Evolutionary conservation across 2,329 filamentous ascomycete species (phyloP), one percentile per base, ranked within the genome.

Genomic region (Epicoccum nigrum): DNA sequence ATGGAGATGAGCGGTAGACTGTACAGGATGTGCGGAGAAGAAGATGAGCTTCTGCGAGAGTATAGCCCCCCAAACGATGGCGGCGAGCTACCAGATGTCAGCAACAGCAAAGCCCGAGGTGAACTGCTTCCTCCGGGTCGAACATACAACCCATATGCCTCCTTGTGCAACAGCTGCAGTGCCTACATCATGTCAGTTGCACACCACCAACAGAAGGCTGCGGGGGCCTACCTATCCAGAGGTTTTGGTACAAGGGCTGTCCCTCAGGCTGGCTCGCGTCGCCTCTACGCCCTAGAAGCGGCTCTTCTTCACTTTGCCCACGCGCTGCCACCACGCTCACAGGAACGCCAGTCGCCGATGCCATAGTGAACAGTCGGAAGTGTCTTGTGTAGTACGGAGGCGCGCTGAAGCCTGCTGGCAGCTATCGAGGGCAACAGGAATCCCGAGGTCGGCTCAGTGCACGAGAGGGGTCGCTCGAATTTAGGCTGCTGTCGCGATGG

Each of bases 11-110:
- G 4, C 44, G 47, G 9, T 40, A 42, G 27, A 78, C 80, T 75
- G 83, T 69, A 97, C 86, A 7, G 93, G 93, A 73, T 97, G 93
- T 7, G 87, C 85, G 15, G 90, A 92, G 81, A 97, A 96, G 63
- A 96, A 85, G 31, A 90, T 89, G 55, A 95, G 69, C 23, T 86
- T 72, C 35, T 82, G 80, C 33, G 85, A 82, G 68, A 96, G 84
- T 58, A 97, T 83, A 48, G 83, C 83, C 37, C 84, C 83, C 90
- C 91, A 96, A 59, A 96, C 81, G 49, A 93, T 83, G 28, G 84
- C 83, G 40, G 86, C 78, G 56, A 97, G 83, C 82, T 84, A 55
- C 28, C 30, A 15, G 9, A 9, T 23, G 51, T 65, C 39, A 68
- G 54, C 51, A n/a, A n/a, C n/a, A n/a, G 38, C 44, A 11, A 42